Conservation (phyloP, 495 filamentous ascomycete genomes). For the Entonaema liquescens region DNA sequence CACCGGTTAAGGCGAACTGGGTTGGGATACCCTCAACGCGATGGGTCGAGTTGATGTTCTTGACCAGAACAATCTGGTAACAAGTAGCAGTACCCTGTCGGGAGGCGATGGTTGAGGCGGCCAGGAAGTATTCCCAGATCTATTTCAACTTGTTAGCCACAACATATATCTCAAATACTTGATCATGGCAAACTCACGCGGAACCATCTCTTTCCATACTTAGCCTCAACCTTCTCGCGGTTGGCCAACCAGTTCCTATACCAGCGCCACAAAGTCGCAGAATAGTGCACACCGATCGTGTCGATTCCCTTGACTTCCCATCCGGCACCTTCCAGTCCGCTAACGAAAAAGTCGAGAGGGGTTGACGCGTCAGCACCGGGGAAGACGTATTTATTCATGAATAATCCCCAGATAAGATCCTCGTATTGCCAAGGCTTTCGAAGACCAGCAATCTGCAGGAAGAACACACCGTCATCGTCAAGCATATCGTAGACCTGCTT, state of each 20-base stretch:
- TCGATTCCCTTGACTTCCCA: constrained; percentile 82
- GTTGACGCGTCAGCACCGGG: constrained; percentile 87
- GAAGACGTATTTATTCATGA: constrained; percentile 95
- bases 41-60: constrained; percentile 98
- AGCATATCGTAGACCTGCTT: constrained; percentile 84
- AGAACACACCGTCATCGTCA: constrained; percentile 84
- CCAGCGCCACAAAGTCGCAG: constrained; percentile 96
- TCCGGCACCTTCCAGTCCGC: constrained; percentile 75
- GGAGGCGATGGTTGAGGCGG: constrained; percentile 89
- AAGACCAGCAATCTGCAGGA: constrained; percentile 84
- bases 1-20: constrained; percentile 80
- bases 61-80: constrained; percentile 94
- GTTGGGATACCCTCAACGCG: constrained; percentile 83
- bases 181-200: constrained; percentile 68
- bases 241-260: constrained; percentile 99
- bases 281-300: constrained; percentile 96
- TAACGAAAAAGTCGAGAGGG: constrained; percentile 76
- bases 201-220: constrained; percentile 97
- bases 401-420: constrained; percentile 86
- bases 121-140: constrained; percentile 99
- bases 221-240: constrained; percentile 90
- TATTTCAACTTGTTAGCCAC: constrained; percentile 46
- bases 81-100: constrained; percentile 93
- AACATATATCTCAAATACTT: not conserved
- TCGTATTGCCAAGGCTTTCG: constrained; percentile 88